phyloP scores from a whole-genome alignment of 352 stramenopile species.

The Phytophthora nicotianae region DNA sequence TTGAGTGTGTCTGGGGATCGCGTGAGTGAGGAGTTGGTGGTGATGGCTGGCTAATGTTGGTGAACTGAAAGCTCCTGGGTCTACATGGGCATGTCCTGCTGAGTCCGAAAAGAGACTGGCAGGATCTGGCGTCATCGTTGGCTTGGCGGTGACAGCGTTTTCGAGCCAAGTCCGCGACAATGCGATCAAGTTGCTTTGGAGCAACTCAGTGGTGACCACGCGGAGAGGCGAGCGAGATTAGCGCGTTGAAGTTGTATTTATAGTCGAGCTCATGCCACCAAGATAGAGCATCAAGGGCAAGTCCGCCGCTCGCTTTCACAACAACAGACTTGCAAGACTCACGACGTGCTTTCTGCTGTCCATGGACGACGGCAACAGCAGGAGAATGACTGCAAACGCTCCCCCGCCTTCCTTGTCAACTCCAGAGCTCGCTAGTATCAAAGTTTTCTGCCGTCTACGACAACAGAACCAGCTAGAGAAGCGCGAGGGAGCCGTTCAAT shows the following conservation, averaged over 20 bases:
- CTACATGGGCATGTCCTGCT: too few species aligned
- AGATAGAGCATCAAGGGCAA: background rate
- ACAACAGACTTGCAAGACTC: constrained; percentile 6
- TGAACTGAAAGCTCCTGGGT: too few species aligned
- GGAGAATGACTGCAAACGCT: constrained; percentile 29
- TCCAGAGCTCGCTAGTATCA: constrained; percentile 50
- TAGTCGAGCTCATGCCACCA: constrained; percentile 7
- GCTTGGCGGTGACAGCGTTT: too few species aligned
- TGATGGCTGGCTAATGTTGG: background rate
- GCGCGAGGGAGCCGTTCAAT: constrained; percentile 61
- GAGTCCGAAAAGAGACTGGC: too few species aligned
- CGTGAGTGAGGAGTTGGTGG: background rate
- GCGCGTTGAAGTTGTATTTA: constrained; percentile 14
- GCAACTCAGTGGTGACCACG: too few species aligned
- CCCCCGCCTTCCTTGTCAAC: constrained; percentile 5
- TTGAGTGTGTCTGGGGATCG: background rate
- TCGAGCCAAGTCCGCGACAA: too few species aligned
- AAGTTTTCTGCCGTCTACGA: constrained; percentile 78
- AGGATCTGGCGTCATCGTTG: too few species aligned
- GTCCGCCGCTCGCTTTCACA: background rate
- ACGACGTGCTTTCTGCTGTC: constrained; percentile 6
- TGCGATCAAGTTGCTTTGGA: too few species aligned
- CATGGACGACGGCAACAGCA: constrained; percentile 29
- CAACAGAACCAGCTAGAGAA: constrained; percentile 81
- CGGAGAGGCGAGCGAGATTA: background rate